Evolutionary conservation across 495 filamentous ascomycete species (phyloP).

Genomic region (Aspergillus ostianus): DNA sequence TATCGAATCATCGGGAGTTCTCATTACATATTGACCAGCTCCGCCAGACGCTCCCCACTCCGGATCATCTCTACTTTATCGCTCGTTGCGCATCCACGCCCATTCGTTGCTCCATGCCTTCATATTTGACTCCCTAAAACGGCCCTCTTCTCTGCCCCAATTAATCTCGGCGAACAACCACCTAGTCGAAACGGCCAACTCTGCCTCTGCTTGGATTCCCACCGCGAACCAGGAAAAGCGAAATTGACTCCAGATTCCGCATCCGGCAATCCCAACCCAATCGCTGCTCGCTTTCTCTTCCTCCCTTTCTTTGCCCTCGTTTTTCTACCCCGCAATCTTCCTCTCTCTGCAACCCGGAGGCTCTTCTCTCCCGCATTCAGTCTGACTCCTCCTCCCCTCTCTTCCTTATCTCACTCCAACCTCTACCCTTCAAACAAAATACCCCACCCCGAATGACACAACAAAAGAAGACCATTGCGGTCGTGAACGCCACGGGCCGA

Average conservation of each 20-base stretch:
- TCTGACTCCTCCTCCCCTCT: background rate
- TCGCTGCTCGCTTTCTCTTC: conserved; percentile 11
- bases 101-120: background rate
- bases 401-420: conserved; percentile 2
- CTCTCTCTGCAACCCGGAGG: conserved; percentile 2
- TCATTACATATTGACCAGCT: background rate
- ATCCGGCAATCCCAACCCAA: conserved; percentile 1
- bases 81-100: too few relatives aligned
- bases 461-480: conserved; percentile 74
- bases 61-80: background rate
- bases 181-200: conserved; percentile 1
- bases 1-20: conserved; percentile 16
- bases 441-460: conserved; percentile 39
- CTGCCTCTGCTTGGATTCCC: conserved; percentile 9
- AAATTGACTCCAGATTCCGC: conserved; percentile 19
- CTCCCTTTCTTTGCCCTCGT: conserved; percentile 5
- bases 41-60: background rate
- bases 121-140: background rate
- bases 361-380: conserved; percentile 2
- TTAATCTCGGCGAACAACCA: background rate
- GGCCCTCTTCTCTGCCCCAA: conserved; percentile 1
- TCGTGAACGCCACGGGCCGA: conserved; percentile 89
- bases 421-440: background rate
- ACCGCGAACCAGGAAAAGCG: conserved; percentile 12
- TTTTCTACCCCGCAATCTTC: conserved; percentile 24